Evolutionary conservation across 169 alveolate genomes (phyloP).

Genomic region (Blepharisma undulans): DNA sequence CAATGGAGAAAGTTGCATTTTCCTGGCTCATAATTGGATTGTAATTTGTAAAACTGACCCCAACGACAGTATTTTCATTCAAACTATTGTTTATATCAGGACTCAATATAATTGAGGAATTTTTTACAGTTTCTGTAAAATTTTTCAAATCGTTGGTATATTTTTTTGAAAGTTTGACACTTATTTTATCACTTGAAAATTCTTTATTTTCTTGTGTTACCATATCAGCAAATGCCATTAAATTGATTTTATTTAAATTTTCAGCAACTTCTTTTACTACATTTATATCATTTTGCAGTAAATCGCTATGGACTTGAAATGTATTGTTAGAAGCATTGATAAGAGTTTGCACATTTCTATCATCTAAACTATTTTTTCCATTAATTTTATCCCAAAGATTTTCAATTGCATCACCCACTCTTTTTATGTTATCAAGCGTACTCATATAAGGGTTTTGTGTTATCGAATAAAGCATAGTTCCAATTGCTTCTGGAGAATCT

Average conservation of each 20-base stretch:
- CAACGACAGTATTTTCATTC: background rate
- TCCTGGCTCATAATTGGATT: background rate
- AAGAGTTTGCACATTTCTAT: background rate
- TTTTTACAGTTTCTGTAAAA: background rate
- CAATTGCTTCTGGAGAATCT: background rate
- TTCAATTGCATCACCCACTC: background rate
- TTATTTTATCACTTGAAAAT: background rate
- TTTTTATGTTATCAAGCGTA: background rate
- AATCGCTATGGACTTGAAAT: background rate
- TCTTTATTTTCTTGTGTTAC: background rate
- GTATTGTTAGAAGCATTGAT: background rate
- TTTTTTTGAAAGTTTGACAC: background rate
- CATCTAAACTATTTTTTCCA: background rate
- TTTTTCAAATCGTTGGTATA: too few relatives aligned
- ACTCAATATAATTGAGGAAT: background rate
- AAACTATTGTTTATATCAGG: background rate
- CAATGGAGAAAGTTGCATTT: background rate
- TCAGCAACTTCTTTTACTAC: background rate
- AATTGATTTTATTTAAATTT: too few relatives aligned
- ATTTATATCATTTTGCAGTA: too few relatives aligned
- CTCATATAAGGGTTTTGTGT: background rate
- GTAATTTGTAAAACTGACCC: background rate
- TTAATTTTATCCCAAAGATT: background rate
- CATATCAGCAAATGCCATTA: background rate
- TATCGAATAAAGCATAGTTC: background rate